Evolutionary conservation across 2,329 filamentous ascomycete genomes (phyloP), one percentile per base, ranked within the genome.

Genomic region (Cladophialophora psammophila): DNA sequence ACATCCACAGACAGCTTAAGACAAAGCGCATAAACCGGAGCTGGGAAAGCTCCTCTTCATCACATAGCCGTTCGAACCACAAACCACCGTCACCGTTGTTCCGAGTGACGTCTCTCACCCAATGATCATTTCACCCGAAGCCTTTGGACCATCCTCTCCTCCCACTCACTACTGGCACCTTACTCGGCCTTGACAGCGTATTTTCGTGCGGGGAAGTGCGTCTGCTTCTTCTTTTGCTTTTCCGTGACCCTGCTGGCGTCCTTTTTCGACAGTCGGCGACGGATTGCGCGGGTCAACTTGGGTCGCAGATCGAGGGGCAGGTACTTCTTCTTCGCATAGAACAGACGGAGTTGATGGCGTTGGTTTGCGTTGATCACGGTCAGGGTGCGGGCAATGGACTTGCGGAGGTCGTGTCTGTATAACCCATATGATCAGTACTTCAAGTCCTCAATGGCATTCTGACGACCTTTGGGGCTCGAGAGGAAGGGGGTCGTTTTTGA

Each of bases 301-400:
- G 93, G 85, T 84, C 95, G 92, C 87, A 99, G 94, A 84, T 99
- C 96, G 82, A 99, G 93, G 74, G 95, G 95, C 74, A 93, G 86
- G 89, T 97, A 97, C 89, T 97, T 98, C 92, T 98, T 98, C 90
- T 91, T 91, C 89, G 97, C 96, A 90, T 99, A 99, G 91, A 98
- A 98, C 76, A 98, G 88, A 78, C 94, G 93, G 79, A 99, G 93
- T 87, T 98, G 94, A 76, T 93, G 88, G 83, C 96, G 91, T 88
- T 99, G 95, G 90, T 96, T 98, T 85, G 93, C 91, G 89, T 98
- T 99, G 90, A 99, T 97, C 87, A 99, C 89, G 84, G 95, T 99
- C 79, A 99, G 90, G 85, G 97, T 92, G 81, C 94, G 94, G 80
- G 95, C 96, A 85, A 99, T 97, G 75, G 94, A 97, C 90, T 99